Evolutionary conservation across 2,329 filamentous ascomycete species (phyloP), one percentile per base, ranked within the genome.

Genomic region (Herpotrichia juniperi): DNA sequence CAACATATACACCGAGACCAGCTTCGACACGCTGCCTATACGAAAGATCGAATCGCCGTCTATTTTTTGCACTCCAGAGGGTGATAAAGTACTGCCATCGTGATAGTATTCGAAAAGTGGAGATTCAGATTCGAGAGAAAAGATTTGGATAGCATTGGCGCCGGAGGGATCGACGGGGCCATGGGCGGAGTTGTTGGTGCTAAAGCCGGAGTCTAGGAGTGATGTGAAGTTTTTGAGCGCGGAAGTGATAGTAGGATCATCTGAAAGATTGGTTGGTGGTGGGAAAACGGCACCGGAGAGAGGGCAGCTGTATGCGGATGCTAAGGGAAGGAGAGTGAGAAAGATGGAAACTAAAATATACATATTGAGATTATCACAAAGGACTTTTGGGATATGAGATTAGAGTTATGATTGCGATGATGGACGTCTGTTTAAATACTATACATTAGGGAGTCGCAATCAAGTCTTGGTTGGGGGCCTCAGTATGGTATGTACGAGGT

Each of bases 1-100:
- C 2, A 72, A 69, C 1, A 74, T 66, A 35, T 75, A 72, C 25
- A 76, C 72, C 0, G 75, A 76, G 46, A 77, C 62, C 3, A 74
- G 59, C 48, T 77, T 79, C 10, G 69, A 68, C 28, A 74, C 59
- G 54, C 74, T 78, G 1, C 75, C 77, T 14, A 79, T 59, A 12
- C 74, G 72, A 56, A 77, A 79, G 16, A 79, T 75, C 31, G 70
- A 74, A 50, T 79, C 61, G n/a, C 66, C 72, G 52, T 78, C 70
- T 3, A 78, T 69, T 21, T 66, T 69, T 4, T 68, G 64, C 1
- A 69, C 69, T 7, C 76, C 76, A 1, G 59, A 47, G 0, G 62
- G 59, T n/a, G 74, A 60, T 40, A 74, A 68, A 70, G 50, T 76
- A 59, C 49, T 77, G 69, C 55, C 72, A 72, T 54, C 76, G 74